Base-by-base conservation (phyloP, 2,329 filamentous ascomycete genomes). In the Aspergillus aculeatinus region DNA sequence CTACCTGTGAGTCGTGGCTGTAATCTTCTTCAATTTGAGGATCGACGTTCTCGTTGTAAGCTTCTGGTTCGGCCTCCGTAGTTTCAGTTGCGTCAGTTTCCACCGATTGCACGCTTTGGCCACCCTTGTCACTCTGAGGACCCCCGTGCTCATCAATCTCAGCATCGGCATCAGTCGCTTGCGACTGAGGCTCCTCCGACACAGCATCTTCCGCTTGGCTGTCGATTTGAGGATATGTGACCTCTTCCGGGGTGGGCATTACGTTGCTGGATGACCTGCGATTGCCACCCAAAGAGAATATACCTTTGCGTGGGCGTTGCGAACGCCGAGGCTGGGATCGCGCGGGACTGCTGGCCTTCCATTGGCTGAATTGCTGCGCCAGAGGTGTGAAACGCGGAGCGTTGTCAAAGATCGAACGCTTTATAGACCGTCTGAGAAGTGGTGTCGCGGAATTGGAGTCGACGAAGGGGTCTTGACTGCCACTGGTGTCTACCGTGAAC, bases 381-480 rank as follows among this genome's bases (percentile, higher is more conserved):
- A 91, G 76, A 25, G 87, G 85, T 1, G 87, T 89, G 63, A 90
- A 88, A 2, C 86, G 86, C 55, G 85, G 70, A 19, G 77, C 76
- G 31, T 57, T 63, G 47, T 62, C 67, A 50, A 62, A 58, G 23
- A 60, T 49, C 31, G 70, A 62, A 35, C 63, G 59, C 2, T 47
- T 29, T 33, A 47, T 48, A 5, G 53, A 55, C 29, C 12, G 48
- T 23, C 53, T 47, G 19, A 42, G 53, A 21, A 44, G 53, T 33
- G 53, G 53, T 1, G 53, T 55, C 10, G 44, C 42, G 12, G 31
- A 25, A 33, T 11, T 35, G n/a, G 19, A 9, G n/a, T 55, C 53
- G 14, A 48, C 42, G 10, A 55, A 55, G 54, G 62, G 47, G 19
- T 49, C 35, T 23, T 65, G 58, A 16, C 52, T 29, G 53, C 16